Evolutionary conservation across 2,329 filamentous ascomycete species (phyloP), one percentile per base, ranked within the genome.

Genomic region (Xylariaceae sp.): DNA sequence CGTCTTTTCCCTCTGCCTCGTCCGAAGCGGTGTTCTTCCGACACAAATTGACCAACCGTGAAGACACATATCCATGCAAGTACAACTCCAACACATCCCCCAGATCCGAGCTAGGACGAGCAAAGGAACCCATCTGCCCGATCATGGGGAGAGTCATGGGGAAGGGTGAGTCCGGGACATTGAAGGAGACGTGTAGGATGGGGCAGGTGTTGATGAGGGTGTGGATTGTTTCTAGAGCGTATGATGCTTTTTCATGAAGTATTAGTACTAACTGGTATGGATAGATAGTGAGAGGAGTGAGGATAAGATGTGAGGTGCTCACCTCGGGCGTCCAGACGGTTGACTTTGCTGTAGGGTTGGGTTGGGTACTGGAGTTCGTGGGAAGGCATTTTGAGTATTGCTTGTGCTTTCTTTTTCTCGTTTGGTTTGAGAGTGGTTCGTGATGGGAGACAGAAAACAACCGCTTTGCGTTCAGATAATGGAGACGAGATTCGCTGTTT

Each of bases 131-230:
- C 81, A 94, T 88, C 67, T 89, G 86, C 55, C 89, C 90, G 68
- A 95, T 89, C 90, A 95, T 93, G 62, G 91, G 91, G 1, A 96
- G 80, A 56, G 88, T 86, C 55, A 85, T 83, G 2, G 90, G 90
- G 69, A 92, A 94, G 0, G 88, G 86, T 56, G 85, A 83, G 50
- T 78, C 75, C 0, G 81, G 77, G 3, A 80, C 75, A 54, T 81
- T 83, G 80, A 95, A 95, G 64, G 90, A 91, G 67, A 95, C 86
- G 75, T 95, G 87, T 13, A 94, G 80, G 53, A 95, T 82, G 44
- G 84, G 85, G n/a, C 83, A 82, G 17, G 79, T 79, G 74, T 93
- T 92, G 74, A 96, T 78, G 68, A 95, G 88, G 59, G 75, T 72
- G 72, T 95, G 89, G 69, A 95, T 90, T 6, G 85, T 83, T 52